Conservation (phyloP, 352 stramenopile species). For the Lagenidium giganteum region DNA sequence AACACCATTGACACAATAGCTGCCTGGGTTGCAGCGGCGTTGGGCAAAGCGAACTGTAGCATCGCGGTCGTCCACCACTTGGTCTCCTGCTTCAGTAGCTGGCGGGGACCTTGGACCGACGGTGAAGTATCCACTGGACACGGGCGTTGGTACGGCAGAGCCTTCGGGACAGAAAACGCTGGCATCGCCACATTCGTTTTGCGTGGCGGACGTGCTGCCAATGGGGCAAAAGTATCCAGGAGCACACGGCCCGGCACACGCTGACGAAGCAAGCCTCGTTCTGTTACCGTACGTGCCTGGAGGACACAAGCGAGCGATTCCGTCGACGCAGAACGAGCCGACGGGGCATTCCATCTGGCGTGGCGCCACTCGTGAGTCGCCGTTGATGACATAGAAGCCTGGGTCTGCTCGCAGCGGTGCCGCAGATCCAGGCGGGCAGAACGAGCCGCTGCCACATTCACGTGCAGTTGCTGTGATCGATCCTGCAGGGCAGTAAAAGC, state of each 20-base stretch:
- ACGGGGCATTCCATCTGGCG: slow-evolving; percentile 21
- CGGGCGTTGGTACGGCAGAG: slow-evolving; percentile 25
- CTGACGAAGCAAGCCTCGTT: slow-evolving; percentile 23
- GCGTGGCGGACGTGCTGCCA: slow-evolving; percentile 32
- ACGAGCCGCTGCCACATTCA: slow-evolving; percentile 26
- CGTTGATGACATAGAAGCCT: slow-evolving; percentile 35
- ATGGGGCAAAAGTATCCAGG: slow-evolving; percentile 53
- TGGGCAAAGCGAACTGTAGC: slow-evolving; percentile 29
- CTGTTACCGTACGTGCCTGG: slow-evolving; percentile 57
- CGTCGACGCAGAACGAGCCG: slow-evolving; percentile 43
- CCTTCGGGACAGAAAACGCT: slow-evolving; percentile 44
- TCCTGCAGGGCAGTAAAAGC: slow-evolving; percentile 57
- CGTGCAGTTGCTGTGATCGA: slow-evolving; percentile 35
- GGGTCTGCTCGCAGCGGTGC: slow-evolving; percentile 6
- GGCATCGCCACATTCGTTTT: slow-evolving; percentile 28
- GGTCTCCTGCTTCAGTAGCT: slow-evolving; percentile 4
- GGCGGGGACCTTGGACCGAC: slow-evolving; percentile 10
- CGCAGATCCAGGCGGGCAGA: slow-evolving; percentile 34
- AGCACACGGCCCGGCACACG: slow-evolving; percentile 45
- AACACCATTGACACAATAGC: slow-evolving; percentile 37
- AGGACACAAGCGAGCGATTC: slow-evolving; percentile 33
- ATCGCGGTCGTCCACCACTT: slow-evolving; percentile 6
- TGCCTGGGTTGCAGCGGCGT: slow-evolving; percentile 37
- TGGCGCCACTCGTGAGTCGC: slow-evolving; percentile 11
- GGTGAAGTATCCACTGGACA: slow-evolving; percentile 45